Evolutionary conservation across 768 basidiomycete species (phyloP).

Genomic region (Tulasnella sp.): DNA sequence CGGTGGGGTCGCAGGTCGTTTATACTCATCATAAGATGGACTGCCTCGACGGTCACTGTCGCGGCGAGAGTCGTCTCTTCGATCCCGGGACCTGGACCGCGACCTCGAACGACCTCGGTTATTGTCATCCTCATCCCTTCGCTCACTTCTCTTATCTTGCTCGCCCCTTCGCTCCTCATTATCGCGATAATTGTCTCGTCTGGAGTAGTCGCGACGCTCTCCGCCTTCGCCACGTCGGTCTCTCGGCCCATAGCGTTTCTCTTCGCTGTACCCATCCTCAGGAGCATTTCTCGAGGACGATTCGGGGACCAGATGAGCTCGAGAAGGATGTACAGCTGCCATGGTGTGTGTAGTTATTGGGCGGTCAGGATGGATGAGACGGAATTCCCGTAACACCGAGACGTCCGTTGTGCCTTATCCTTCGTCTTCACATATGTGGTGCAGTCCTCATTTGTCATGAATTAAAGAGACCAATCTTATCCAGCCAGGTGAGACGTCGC

Average conservation of each 20-base stretch:
- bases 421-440: too few relatives aligned
- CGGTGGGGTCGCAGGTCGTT: conserved; percentile 34
- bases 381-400: background rate
- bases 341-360: conserved; percentile 28
- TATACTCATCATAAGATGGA: conserved; percentile 53
- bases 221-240: background rate
- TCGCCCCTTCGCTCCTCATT: background rate
- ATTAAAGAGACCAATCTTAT: too few relatives aligned
- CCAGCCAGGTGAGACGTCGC: too few relatives aligned
- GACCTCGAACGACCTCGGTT: background rate
- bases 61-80: conserved; percentile 7
- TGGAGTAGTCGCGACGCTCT: background rate
- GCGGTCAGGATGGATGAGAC: background rate
- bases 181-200: background rate
- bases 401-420: too few relatives aligned
- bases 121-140: background rate
- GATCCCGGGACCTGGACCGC: conserved; percentile 1
- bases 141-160: background rate
- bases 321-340: conserved; percentile 67
- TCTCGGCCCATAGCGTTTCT: conserved; percentile 12
- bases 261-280: conserved; percentile 17
- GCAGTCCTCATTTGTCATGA: too few relatives aligned
- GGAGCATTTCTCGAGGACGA: conserved; percentile 23
- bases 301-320: conserved; percentile 54
- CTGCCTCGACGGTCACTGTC: conserved; percentile 28